phyloP scores from a whole-genome alignment of 2,329 filamentous ascomycete genomes.

The Nigrospora sphaerica region DNA sequence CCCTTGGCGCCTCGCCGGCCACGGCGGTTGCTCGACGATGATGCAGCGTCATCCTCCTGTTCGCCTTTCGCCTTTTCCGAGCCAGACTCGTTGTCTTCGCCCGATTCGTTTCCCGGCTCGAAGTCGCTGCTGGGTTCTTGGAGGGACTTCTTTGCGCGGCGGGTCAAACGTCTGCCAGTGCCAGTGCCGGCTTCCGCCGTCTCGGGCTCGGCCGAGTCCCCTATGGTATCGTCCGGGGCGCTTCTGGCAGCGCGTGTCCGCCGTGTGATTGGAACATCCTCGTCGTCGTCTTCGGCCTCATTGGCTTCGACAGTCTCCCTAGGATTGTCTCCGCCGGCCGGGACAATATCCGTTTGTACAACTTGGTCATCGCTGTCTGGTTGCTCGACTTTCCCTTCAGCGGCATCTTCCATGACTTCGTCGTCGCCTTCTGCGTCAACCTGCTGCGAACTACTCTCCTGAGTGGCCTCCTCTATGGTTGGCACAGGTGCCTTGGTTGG shows the following conservation, averaged over 20 bases:
- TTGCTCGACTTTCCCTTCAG: conserved; percentile 8
- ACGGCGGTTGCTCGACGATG: conserved; percentile 39
- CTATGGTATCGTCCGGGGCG: conserved; percentile 8
- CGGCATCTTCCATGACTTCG: conserved; percentile 8
- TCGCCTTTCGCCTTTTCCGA: conserved; percentile 20
- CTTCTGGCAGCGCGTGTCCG: conserved; percentile 30
- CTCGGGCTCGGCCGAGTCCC: conserved; percentile 14
- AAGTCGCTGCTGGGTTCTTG: conserved; percentile 55
- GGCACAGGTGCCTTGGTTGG: conserved; percentile 40
- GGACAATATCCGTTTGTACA: conserved; percentile 9
- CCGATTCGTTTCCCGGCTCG: conserved; percentile 53
- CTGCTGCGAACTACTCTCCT: conserved; percentile 38
- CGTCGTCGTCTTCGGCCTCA: conserved; percentile 39
- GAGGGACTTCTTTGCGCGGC: conserved; percentile 36
- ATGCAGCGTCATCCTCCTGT: conserved; percentile 33
- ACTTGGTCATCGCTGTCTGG: conserved; percentile 6
- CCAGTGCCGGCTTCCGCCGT: conserved; percentile 16
- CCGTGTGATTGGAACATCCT: conserved; percentile 39
- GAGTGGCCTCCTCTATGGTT: conserved; percentile 42
- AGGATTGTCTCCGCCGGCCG: conserved; percentile 18
- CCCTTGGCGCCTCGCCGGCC: conserved; percentile 31
- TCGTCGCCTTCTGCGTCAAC: conserved; percentile 14
- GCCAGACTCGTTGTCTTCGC: conserved; percentile 41
- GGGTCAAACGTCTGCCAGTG: conserved; percentile 34
- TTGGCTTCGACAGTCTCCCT: conserved; percentile 20